Evolutionary conservation across 805 yeast genomes (phyloP), one percentile per base, ranked within the genome.

Genomic region (Saccharomyces paradoxus): DNA sequence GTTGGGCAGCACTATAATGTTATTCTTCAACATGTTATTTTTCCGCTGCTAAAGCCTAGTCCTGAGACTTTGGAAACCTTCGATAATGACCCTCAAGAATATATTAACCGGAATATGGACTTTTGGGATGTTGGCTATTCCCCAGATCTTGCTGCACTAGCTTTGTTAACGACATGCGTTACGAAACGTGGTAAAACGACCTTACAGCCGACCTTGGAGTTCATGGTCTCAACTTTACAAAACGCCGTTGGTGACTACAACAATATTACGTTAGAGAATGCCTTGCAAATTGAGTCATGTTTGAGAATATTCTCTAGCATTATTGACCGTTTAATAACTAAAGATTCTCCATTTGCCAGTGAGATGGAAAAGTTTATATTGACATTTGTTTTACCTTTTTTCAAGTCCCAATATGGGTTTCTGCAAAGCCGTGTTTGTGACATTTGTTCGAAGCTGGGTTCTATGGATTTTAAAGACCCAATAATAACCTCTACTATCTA

Each of bases 11-110:
- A 85, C 66, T 76, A 83, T 51, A 81, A 81, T 46, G 77, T 80
- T 6, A 72, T 92, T 27, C 73, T 92, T 37, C 73, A 83, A 12
- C 89, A 85, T 60, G 82, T 92, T 53, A 77, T 92, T 9, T 86
- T 79, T 70, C 96, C 96, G 2, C 72, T 86, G 54, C 70, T 92
- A 55, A 81, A 90, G 59, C 87, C 94, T 1, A 76, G 79, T 7
- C 84, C 83, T 53, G 82, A 79, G 6, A 81, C 82, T 21, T 73
- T 89, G 54, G 95, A 87, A 60, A 70, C 81, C 4, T 91, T 87
- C 71, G 95, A 89, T 58, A 82, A 79, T 57, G 97, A 91, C 62
- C 97, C 97, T 3, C 86, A 82, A 54, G 97, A 90, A 66, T 94
- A 89, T 67, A 82, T 92, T 53, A 87, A 89, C 68, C 75, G 83